Conservation (phyloP, 805 yeast species). For the Dipodascus albidus region DNA sequence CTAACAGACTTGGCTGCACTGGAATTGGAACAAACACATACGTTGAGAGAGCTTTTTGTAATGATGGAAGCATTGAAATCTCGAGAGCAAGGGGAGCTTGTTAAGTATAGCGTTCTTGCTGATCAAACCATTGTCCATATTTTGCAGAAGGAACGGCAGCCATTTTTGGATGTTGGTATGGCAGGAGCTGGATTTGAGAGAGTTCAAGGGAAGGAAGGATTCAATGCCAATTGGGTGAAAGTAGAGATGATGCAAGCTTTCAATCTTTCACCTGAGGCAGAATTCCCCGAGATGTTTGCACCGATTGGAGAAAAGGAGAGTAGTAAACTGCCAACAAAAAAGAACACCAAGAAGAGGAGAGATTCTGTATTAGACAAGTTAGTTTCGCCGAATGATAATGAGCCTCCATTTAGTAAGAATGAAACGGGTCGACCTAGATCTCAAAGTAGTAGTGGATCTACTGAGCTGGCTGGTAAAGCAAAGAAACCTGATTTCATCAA, state of each 20-base stretch:
- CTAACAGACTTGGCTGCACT: constrained; percentile 17
- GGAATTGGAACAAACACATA: constrained; percentile 21
- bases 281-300: constrained; percentile 61
- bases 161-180: constrained; percentile 61
- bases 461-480: neutral
- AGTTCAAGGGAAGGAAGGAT: constrained; percentile 51
- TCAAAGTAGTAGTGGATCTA: neutral
- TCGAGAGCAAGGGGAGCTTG: constrained; percentile 21
- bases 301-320: constrained; percentile 28
- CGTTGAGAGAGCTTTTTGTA: constrained; percentile 21
- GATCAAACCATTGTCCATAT: constrained; percentile 65
- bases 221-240: constrained; percentile 48
- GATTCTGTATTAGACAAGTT: neutral
- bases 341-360: neutral
- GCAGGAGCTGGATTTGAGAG: constrained; percentile 51
- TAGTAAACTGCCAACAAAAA: constrained; percentile 1
- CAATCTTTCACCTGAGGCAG: constrained; percentile 44
- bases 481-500: neutral
- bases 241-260: constrained; percentile 60
- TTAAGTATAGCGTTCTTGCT: constrained; percentile 46
- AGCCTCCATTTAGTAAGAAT: too few species aligned
- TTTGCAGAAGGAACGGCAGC: constrained; percentile 45
- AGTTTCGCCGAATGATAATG: neutral
- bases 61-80: constrained; percentile 26
- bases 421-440: too few species aligned